These are phyloP conservation scores for Saccharomycopsis fibuligera DNA, from an alignment of 805 yeast species.

Conservation along the genomic window DNA sequence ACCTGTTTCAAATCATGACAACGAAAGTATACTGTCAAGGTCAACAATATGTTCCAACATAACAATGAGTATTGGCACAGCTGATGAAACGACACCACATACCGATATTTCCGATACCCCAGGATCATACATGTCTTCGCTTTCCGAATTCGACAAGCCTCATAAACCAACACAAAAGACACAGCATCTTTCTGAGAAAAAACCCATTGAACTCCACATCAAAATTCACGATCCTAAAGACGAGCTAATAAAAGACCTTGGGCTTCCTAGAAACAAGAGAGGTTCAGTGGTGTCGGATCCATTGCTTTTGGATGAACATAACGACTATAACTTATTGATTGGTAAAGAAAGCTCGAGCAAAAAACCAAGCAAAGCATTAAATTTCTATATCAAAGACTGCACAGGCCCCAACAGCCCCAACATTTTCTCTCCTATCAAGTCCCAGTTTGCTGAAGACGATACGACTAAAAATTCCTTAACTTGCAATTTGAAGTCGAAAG, in stretches of 20 bases:
- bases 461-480: neutral
- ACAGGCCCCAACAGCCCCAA: neutral
- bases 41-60: too few species aligned
- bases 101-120: too few species aligned
- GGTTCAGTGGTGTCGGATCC: slow-evolving; percentile 12
- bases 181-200: too few species aligned
- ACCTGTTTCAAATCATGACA: too few species aligned
- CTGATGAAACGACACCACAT: too few species aligned
- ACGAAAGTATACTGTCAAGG: too few species aligned
- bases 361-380: neutral
- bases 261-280: slow-evolving; percentile 19
- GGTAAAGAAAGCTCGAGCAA: slow-evolving; percentile 11
- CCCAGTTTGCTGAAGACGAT: neutral
- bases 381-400: neutral
- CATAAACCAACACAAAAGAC: too few species aligned
- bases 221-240: slow-evolving; percentile 2
- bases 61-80: too few species aligned
- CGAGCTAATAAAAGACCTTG: slow-evolving; percentile 13
- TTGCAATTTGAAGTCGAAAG: neutral
- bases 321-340: slow-evolving; percentile 17
- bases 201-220: neutral
- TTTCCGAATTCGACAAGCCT: too few species aligned
- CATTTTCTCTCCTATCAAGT: slow-evolving; percentile 6
- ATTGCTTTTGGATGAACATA: neutral
- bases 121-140: too few species aligned